Percentiles rank a stretch among this genome's conserved stretches.
These are phyloP conservation scores for Blastobotrys persicus DNA, from an alignment of 1,139 yeast species.

Conservation along the genomic window DNA sequence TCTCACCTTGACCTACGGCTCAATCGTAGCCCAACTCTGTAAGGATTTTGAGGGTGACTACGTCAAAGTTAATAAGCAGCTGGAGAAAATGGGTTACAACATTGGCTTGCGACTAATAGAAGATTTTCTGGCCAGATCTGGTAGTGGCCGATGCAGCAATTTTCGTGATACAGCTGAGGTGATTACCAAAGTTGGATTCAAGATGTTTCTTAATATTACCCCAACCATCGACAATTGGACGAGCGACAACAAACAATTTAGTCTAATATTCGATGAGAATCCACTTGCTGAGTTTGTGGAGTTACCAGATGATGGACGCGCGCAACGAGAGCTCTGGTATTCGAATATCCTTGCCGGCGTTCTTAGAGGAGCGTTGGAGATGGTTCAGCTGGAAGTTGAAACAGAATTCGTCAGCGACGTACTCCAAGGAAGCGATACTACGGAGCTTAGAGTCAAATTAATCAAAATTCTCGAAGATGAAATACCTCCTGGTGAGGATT, in stretches of 20 bases:
- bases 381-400: constrained; percentile 94
- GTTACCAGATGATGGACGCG: constrained; percentile 72
- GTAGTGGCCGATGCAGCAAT: constrained; percentile 73
- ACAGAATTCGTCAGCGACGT: constrained; percentile 76
- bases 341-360: constrained; percentile 90
- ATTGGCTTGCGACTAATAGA: constrained; percentile 90
- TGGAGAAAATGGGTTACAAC: constrained; percentile 92
- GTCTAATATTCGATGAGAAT: constrained; percentile 73
- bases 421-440: constrained; percentile 75
- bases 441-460: constrained; percentile 75
- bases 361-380: constrained; percentile 84
- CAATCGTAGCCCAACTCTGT: constrained; percentile 90
- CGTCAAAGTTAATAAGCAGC: constrained; percentile 71
- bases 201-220: constrained; percentile 76
- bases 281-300: constrained; percentile 96
- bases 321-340: constrained; percentile 81
- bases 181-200: constrained; percentile 82
- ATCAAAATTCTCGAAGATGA: constrained; percentile 81
- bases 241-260: constrained; percentile 68
- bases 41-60: constrained; percentile 78
- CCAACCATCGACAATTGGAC: constrained; percentile 81
- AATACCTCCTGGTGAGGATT: constrained; percentile 96
- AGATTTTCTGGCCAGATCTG: constrained; percentile 86
- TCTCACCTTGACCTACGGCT: constrained; percentile 89
- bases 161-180: constrained; percentile 88